phyloP scores from a whole-genome alignment of 2,329 filamentous ascomycete species.

The Exophiala lecanii-corni region DNA sequence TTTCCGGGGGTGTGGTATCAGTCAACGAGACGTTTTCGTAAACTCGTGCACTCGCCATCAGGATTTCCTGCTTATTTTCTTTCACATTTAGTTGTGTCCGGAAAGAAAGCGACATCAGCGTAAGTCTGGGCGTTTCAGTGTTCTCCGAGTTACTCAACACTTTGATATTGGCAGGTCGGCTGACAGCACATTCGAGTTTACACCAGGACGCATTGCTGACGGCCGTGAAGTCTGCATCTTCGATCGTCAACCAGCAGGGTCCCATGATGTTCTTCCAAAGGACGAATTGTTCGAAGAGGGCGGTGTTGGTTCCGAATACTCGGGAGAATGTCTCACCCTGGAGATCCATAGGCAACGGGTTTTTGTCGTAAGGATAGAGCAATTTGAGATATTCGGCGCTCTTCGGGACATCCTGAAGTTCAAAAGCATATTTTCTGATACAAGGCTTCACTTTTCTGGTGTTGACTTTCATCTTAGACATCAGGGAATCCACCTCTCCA shows the following conservation, averaged over 20 bases:
- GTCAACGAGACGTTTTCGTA: conserved; percentile 86
- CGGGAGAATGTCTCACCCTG: conserved; percentile 87
- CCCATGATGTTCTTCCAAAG: conserved; percentile 99
- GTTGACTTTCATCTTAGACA: conserved; percentile 78
- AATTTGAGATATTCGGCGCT: conserved; percentile 91
- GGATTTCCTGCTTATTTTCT: conserved; percentile 93
- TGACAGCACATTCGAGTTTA: conserved; percentile 83
- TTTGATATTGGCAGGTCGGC: conserved; percentile 70
- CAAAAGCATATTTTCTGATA: conserved; percentile 91
- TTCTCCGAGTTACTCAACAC: conserved; percentile 72
- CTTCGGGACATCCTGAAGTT: conserved; percentile 78
- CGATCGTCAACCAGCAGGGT: conserved; percentile 92
- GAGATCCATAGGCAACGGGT: conserved; percentile 63
- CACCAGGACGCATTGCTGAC: conserved; percentile 95
- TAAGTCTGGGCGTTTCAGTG: conserved; percentile 78
- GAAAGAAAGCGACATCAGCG: conserved; percentile 90
- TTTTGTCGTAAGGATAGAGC: conserved; percentile 90
- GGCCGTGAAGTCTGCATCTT: conserved; percentile 74
- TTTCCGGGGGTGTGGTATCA: conserved; percentile 83
- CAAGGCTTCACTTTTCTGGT: conserved; percentile 93
- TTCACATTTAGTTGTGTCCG: conserved; percentile 84
- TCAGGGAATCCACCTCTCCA: conserved; percentile 78
- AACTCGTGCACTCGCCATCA: conserved; percentile 84
- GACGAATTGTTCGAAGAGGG: conserved; percentile 95
- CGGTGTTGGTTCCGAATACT: conserved; percentile 88